phyloP scores from a whole-genome alignment of 257 asterid genomes.

The Ajuga chamaepitys region DNA sequence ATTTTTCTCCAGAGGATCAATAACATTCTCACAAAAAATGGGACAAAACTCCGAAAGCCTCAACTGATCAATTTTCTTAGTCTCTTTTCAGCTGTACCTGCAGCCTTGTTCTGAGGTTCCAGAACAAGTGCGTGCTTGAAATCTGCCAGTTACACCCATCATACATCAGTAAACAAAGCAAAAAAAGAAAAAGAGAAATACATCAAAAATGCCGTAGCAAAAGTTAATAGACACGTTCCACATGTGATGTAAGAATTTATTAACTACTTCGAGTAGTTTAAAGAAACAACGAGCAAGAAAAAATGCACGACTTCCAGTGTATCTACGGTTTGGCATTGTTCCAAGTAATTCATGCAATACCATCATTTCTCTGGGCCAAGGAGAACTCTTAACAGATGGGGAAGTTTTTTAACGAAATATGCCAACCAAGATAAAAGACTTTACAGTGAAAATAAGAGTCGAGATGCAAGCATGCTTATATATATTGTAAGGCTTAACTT shows the following conservation, averaged over 20 bases:
- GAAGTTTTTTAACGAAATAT: not conserved
- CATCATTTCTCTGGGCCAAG: no score
- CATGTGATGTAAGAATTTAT: no score
- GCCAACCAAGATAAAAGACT: not conserved
- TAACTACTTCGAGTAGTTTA: no score
- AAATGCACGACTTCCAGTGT: no score
- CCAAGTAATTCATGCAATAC: no score
- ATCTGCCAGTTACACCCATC: constrained; percentile 40
- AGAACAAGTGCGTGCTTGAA: constrained; percentile 89
- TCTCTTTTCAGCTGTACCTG: constrained; percentile 65
- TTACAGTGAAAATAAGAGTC: not conserved
- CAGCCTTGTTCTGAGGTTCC: constrained; percentile 90
- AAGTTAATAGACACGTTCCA: not conserved
- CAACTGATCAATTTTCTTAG: constrained; percentile 53
- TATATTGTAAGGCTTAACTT: not conserved
- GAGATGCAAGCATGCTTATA: not conserved
- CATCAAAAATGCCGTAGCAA: not conserved
- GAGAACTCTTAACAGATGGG: no score
- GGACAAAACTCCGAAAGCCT: constrained; percentile 3
- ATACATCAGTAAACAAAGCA: not conserved
- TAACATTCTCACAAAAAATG: not conserved
- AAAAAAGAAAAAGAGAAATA: not conserved
- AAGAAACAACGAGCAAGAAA: no score
- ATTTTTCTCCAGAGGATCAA: not conserved
- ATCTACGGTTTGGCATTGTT: no score